These are phyloP conservation scores for Penicillium corylophilum DNA, from an alignment of 2,329 filamentous ascomycete genomes.

Conservation along the genomic window DNA sequence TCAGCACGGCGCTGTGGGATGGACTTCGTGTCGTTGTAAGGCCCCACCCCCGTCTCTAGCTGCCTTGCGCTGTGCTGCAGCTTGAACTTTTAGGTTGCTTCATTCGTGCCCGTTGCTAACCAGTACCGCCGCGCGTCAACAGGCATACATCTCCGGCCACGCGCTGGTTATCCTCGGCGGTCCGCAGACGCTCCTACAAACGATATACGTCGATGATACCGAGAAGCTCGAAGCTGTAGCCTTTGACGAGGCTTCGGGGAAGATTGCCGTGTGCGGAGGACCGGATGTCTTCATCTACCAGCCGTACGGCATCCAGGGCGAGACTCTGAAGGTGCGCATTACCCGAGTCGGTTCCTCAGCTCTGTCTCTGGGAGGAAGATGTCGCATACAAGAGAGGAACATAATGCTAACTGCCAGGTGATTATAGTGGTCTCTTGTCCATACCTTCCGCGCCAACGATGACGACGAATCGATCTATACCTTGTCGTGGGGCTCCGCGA, in stretches of 20 bases:
- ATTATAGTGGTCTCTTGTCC: slow-evolving; percentile 57
- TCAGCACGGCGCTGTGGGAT: slow-evolving; percentile 72
- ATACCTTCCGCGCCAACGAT: slow-evolving; percentile 49
- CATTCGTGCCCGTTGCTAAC: slow-evolving; percentile 6
- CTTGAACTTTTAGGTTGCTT: not conserved
- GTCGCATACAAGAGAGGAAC: not conserved
- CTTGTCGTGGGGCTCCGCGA: slow-evolving; percentile 82
- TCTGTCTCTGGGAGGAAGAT: slow-evolving; percentile 4
- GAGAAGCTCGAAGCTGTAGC: slow-evolving; percentile 70
- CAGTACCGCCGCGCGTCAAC: slow-evolving; percentile 11
- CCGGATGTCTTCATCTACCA: slow-evolving; percentile 72
- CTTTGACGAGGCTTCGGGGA: slow-evolving; percentile 78
- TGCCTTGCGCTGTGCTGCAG: not conserved
- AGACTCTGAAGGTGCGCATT: slow-evolving; percentile 66
- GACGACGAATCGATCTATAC: slow-evolving; percentile 49
- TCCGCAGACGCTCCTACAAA: slow-evolving; percentile 75
- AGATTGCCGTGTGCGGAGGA: slow-evolving; percentile 74
- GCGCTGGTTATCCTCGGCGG: slow-evolving; percentile 80
- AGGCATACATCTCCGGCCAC: slow-evolving; percentile 89
- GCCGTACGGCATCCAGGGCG: slow-evolving; percentile 68
- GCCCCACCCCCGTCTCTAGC: not conserved
- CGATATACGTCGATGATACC: slow-evolving; percentile 79
- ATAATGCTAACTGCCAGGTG: slow-evolving; percentile 19
- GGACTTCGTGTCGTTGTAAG: slow-evolving; percentile 70
- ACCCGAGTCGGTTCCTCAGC: slow-evolving; percentile 8